Conservation (phyloP, 345 rosid genomes). For the Camelina hispida region DNA sequence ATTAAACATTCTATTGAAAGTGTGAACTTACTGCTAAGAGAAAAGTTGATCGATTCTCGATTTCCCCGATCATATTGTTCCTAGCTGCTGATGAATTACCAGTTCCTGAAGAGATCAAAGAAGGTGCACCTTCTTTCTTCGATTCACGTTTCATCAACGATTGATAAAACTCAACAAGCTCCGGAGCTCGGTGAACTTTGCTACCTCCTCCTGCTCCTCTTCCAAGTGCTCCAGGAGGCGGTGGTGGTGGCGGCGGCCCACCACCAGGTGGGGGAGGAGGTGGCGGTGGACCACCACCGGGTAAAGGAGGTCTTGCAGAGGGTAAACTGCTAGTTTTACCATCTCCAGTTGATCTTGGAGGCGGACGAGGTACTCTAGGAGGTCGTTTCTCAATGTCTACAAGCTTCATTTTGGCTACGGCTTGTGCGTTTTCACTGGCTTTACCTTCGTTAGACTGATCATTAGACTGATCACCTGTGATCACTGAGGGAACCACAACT, state of each 20-base stretch:
- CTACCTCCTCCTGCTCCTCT: constrained; percentile 73
- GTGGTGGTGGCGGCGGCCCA: constrained; percentile 73
- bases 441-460: constrained; percentile 48
- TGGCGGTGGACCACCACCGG: constrained; percentile 56
- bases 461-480: constrained; percentile 56
- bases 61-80: constrained; percentile 97
- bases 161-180: constrained; percentile 94
- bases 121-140: constrained; percentile 78
- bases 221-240: constrained; percentile 86
- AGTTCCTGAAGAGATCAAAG: constrained; percentile 67
- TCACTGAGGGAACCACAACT: constrained; percentile 28
- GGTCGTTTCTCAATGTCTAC: constrained; percentile 84
- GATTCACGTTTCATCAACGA: constrained; percentile 95
- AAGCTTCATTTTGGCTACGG: constrained; percentile 70
- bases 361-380: constrained; percentile 81
- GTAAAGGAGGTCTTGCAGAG: constrained; percentile 54
- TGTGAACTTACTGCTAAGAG: constrained; percentile 72
- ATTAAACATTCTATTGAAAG: neutral
- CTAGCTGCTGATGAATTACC: constrained; percentile 75
- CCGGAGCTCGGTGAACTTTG: constrained; percentile 95
- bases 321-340: constrained; percentile 43
- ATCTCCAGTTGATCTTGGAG: constrained; percentile 69
- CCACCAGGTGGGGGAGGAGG: constrained; percentile 61
- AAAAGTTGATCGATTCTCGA: constrained; percentile 91
- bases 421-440: constrained; percentile 55